These are phyloP conservation scores for Aspergillus niger DNA, from an alignment of 2,329 filamentous ascomycete species.

Conservation along the genomic window DNA sequence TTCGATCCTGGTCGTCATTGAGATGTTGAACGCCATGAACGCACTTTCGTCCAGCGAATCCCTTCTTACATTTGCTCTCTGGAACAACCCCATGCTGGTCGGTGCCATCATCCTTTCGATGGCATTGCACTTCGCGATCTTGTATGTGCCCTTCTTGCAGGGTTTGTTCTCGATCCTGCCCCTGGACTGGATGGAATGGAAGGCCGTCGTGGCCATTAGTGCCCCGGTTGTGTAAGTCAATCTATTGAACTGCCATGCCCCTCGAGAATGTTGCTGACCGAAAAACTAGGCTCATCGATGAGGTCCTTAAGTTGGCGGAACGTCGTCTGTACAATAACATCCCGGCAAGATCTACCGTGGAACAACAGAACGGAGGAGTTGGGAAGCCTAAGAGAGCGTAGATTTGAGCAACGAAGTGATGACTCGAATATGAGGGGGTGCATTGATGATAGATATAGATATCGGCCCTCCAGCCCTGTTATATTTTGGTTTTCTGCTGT, in stretches of 20 bases:
- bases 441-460: conserved; percentile 27
- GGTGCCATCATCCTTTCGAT: conserved; percentile 93
- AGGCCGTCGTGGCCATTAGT: conserved; percentile 85
- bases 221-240: conserved; percentile 83
- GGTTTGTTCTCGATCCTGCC: conserved; percentile 87
- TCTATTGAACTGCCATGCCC: not conserved
- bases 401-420: conserved; percentile 21
- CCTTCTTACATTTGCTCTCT: conserved; percentile 88
- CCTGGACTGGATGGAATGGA: conserved; percentile 83
- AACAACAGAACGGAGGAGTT: conserved; percentile 33
- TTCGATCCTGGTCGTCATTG: conserved; percentile 89
- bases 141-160: conserved; percentile 90
- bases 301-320: conserved; percentile 78
- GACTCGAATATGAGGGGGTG: conserved; percentile 15
- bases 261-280: conserved; percentile 18
- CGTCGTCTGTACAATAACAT: conserved; percentile 62
- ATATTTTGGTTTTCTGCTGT: conserved; percentile 11
- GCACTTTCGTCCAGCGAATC: conserved; percentile 94
- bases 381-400: conserved; percentile 42
- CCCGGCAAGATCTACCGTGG: conserved; percentile 16
- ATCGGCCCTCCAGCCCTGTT: conserved; percentile 12
- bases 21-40: conserved; percentile 99
- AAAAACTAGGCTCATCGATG: conserved; percentile 69
- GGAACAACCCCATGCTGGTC: conserved; percentile 98
- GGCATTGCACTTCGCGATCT: conserved; percentile 88